These are phyloP conservation scores for Daldinia concentrica DNA, from an alignment of 495 filamentous ascomycete species.

Conservation along the genomic window DNA sequence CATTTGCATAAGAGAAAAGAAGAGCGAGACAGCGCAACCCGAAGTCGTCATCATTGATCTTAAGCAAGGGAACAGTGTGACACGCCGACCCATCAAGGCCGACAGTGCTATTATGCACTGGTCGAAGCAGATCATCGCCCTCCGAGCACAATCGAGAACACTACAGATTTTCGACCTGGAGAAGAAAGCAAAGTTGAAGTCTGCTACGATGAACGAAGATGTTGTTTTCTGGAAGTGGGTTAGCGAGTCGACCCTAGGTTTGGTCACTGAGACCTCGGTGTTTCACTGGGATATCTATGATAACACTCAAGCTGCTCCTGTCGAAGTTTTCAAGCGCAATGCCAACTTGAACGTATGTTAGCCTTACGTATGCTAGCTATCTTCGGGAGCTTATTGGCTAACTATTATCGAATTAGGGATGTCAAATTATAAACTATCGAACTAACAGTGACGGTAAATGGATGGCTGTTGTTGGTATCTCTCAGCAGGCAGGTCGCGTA, in stretches of 20 bases:
- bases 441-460: slow-evolving; percentile 95
- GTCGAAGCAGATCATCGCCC: slow-evolving; percentile 91
- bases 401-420: slow-evolving; percentile 62
- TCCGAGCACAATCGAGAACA: slow-evolving; percentile 90
- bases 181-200: slow-evolving; percentile 92
- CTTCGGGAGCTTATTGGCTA: slow-evolving; percentile 24
- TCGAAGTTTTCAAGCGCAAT: slow-evolving; percentile 93
- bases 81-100: slow-evolving; percentile 94
- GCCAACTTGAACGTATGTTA: slow-evolving; percentile 80
- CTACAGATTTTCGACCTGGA: slow-evolving; percentile 97
- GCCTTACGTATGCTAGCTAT: neutral
- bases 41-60: slow-evolving; percentile 98
- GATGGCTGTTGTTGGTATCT: slow-evolving; percentile 98
- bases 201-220: slow-evolving; percentile 93
- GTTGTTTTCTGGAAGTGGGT: slow-evolving; percentile 99
- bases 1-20: slow-evolving; percentile 94
- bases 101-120: slow-evolving; percentile 99
- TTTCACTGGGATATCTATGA: slow-evolving; percentile 99
- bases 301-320: slow-evolving; percentile 74
- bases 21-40: slow-evolving; percentile 77
- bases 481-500: slow-evolving; percentile 89
- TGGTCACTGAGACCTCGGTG: slow-evolving; percentile 88
- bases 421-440: slow-evolving; percentile 99
- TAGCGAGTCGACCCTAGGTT: slow-evolving; percentile 82
- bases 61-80: slow-evolving; percentile 92